Percentiles rank a stretch among this genome's conserved stretches.
phyloP scores from a whole-genome alignment of 495 filamentous ascomycete genomes.

The Aspergillus affinis region DNA sequence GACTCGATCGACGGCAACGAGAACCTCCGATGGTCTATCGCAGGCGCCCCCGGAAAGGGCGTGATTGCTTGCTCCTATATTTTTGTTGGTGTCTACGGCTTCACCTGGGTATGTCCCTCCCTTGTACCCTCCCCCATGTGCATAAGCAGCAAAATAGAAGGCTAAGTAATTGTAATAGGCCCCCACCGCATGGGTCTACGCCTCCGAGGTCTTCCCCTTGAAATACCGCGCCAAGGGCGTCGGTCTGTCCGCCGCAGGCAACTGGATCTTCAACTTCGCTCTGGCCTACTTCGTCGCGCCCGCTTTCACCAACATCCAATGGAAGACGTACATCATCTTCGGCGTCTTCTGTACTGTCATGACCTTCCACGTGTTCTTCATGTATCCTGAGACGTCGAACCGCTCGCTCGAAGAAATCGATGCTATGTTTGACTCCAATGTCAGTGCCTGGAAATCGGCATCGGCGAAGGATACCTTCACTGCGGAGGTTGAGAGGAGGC shows the following conservation, averaged over 20 bases:
- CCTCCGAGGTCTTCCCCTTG: conserved; percentile 72
- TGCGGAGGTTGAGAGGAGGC: conserved; percentile 26
- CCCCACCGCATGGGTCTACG: conserved; percentile 72
- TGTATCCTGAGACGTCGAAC: conserved; percentile 69
- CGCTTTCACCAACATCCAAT: conserved; percentile 69
- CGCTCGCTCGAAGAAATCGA: conserved; percentile 73
- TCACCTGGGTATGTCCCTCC: conserved; percentile 52
- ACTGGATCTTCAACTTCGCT: conserved; percentile 79
- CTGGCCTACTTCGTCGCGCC: conserved; percentile 70
- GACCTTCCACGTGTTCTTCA: conserved; percentile 62
- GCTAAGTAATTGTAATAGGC: no score
- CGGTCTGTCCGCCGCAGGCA: conserved; percentile 62
- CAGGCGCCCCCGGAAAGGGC: conserved; percentile 61
- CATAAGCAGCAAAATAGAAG: no score
- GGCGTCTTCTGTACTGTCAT: conserved; percentile 66
- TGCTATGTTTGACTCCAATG: conserved; percentile 30
- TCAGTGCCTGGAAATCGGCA: conserved; percentile 21
- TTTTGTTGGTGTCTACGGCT: conserved; percentile 72
- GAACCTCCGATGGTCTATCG: conserved; percentile 65
- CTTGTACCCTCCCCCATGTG: no score
- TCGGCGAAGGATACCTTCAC: conserved; percentile 27
- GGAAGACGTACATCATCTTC: conserved; percentile 74
- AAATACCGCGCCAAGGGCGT: conserved; percentile 74
- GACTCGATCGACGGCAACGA: conserved; percentile 61
- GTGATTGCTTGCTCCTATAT: conserved; percentile 79